Base-by-base conservation (phyloP, 345 rosid genomes). In the Ceriops tagal region DNA sequence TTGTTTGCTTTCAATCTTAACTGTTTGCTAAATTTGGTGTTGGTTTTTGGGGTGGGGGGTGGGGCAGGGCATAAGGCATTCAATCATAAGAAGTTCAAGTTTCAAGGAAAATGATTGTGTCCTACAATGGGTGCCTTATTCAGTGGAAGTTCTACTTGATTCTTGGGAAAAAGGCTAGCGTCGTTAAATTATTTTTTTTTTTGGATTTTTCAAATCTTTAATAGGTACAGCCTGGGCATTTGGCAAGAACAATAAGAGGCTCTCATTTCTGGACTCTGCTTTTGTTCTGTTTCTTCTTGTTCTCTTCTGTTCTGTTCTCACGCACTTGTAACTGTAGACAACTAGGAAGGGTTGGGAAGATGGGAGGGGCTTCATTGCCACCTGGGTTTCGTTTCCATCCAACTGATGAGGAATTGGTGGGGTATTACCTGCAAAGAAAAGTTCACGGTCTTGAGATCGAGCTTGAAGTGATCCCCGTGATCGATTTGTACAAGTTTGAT, bases 311-410 rank as follows among this genome's bases (percentile, higher is more conserved):
- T 43, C 47, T 43, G 49, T 56, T 27, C 59, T 56, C 24, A 24
- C 28, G 24, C 30, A 10, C 26, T 15, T 24, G 15, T 27, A 9
- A 15, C 28, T 56, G 26, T 56, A 56, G 59, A 56, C 28, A 56
- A 56, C 13, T 56, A 27, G 28, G 59, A 5, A 3, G 30, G 59
- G 11, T 56, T 56, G 62, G 24, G 53, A 68, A 1, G 67, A 89
- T 92, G 98, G 88, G 71, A 37, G 90, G 85, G 70, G 83, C 89
- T 68, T 82, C 80, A 60, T 69, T 93, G 83, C 98, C 97, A 24
- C 98, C 97, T 0, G 95, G 98, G 60, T 93, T 93, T 70, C 87
- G 97, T 24, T 93, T 93, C 77, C 97, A 91, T 68, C 98, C 98
- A 6, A 91, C 96, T 27, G 95, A 91, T 66, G 98, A 91, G 55